Base-by-base conservation (phyloP, 495 filamentous ascomycete genomes). In the Penicillium lividum region DNA sequence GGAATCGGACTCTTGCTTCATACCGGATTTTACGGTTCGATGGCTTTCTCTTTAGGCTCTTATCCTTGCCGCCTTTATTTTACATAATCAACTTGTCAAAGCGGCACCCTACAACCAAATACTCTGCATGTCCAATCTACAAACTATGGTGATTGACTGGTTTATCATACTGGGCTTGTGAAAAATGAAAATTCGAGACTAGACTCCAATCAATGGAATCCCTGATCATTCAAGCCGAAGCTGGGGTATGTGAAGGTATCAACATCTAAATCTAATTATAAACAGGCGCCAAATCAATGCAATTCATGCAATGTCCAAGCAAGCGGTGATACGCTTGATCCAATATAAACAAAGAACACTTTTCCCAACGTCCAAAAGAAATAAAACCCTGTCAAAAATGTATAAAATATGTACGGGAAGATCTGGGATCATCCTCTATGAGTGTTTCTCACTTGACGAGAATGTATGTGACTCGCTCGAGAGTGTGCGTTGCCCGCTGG, bases 401-500 rank as follows among this genome's bases (percentile, higher is more conserved):
- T 48, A n/a, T 48, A 13, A 0, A 30, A 49, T 49, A 49, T 49
- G 46, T 49, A 49, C 46, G 16, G 28, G 28, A 31, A 16, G 28
- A 29, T 49, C 46, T 30, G 0, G 7, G 28, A 11, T 49, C 15
- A 33, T 29, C 25, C 31, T 49, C 15, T 61, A 57, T 28, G 43
- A 55, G 31, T 40, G 51, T 50, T 69, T 66, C 56, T 71, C 63
- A 57, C 69, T 68, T 28, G 53, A 64, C 7, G 42, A 45, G 10
- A 28, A 43, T 34, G 53, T 55, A 40, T 53, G 25, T 42, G 51
- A 43, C 51, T 53, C 36, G 56, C 56, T 53, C 27, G 56, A 58
- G 13, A 45, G 16, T 43, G 27, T 53, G 47, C 48, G 49, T 27
- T 38, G 54, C 33, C 48, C 53, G 43, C 22, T 56, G 9, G 31